Base-by-base conservation (phyloP, 2,329 filamentous ascomycete species). In the Scedosporium boydii region DNA sequence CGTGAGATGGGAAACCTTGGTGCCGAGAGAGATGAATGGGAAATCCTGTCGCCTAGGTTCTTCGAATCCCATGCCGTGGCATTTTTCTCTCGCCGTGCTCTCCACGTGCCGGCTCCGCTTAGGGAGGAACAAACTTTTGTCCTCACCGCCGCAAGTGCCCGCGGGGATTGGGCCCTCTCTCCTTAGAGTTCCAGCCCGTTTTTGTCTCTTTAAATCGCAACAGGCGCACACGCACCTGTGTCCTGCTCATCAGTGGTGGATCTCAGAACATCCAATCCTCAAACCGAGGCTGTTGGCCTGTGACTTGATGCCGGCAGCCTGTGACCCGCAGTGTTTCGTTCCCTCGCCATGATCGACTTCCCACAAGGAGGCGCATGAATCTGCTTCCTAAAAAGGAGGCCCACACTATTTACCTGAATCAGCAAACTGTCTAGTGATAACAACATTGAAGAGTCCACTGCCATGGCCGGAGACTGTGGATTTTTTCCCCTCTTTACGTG, bases 311-410 rank as follows among this genome's bases (percentile, higher is more conserved):
- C 59, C 59, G 48, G 23, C 14, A 38, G n/a, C 29, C 59, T 61
- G 59, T 51, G 46, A 61, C 59, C 48, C 42, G 59, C 59, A 61
- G 38, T 61, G 59, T 61, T 61, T 61, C 59, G 59, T 61, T 61
- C 59, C 59, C 46, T 51, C 26, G 59, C 34, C 48, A 26, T 38
- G 59, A 61, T 61, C 59, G 44, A 51, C 59, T 38, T 21, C 23
- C 27, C 14, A 27, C 16, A 29, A 26, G 23, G 21, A 23, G 59
- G 42, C 42, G 59, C 59, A 60, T 60, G 59, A 60, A 60, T 53
- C 23, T 23, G 21, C 4, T 51, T 60, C 59, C 59, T 18, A 41
- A 60, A 60, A 26, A 23, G 59, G 59, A 29, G 59, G 27, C 23
- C 59, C 44, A 34, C 12, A 44, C 44, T 18, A 51, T 60, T 34